These are phyloP conservation scores for Geum urbanum DNA, from an alignment of 306 rosid species.

Conservation along the genomic window DNA sequence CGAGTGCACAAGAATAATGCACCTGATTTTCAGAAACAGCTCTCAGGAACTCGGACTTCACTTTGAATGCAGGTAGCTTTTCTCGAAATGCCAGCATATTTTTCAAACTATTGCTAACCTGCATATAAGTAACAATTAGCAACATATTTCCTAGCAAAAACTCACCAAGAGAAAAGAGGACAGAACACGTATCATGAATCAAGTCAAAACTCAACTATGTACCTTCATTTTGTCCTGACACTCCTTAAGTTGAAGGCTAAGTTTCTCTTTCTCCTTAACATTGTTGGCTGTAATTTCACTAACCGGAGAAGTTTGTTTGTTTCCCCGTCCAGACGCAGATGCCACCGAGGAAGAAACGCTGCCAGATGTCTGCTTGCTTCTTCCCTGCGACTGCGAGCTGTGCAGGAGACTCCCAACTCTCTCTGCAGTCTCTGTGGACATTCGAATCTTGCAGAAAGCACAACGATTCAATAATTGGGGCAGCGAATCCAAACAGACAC, in stretches of 20 bases:
- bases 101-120: slow-evolving; percentile 57
- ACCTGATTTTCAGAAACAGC: slow-evolving; percentile 87
- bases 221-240: slow-evolving; percentile 71
- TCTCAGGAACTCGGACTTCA: slow-evolving; percentile 75
- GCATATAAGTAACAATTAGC: slow-evolving; percentile 17
- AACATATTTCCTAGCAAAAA: background rate
- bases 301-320: slow-evolving; percentile 29
- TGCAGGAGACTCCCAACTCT: slow-evolving; percentile 81
- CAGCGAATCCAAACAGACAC: background rate
- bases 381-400: slow-evolving; percentile 39
- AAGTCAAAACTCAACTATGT: slow-evolving; percentile 17
- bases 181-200: background rate
- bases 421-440: slow-evolving; percentile 76
- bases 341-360: slow-evolving; percentile 32
- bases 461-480: slow-evolving; percentile 5
- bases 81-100: slow-evolving; percentile 71
- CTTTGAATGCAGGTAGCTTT: slow-evolving; percentile 79
- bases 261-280: slow-evolving; percentile 59
- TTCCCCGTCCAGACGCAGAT: slow-evolving; percentile 37
- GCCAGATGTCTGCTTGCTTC: slow-evolving; percentile 15
- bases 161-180: background rate
- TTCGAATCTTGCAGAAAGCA: slow-evolving; percentile 57
- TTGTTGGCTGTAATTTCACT: slow-evolving; percentile 29
- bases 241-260: slow-evolving; percentile 62
- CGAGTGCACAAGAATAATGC: slow-evolving; percentile 8